These are phyloP conservation scores for Centaurea solstitialis DNA, from an alignment of 129 eudicot genomes.

Conservation along the genomic window DNA sequence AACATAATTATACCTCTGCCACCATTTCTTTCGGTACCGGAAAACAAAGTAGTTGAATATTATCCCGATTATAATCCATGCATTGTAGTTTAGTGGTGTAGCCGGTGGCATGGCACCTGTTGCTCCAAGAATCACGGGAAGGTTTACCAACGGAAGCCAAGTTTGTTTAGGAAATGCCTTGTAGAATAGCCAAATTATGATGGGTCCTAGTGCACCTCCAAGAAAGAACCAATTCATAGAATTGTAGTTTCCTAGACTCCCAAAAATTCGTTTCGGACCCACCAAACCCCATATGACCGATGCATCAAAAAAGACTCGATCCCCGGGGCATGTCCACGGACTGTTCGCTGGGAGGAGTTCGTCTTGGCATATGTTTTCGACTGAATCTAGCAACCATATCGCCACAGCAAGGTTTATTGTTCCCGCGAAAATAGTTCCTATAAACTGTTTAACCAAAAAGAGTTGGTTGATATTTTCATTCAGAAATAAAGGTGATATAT, in stretches of 20 bases:
- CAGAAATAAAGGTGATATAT: neutral
- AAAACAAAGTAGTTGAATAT: slow-evolving; percentile 82
- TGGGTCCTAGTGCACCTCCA: slow-evolving; percentile 77
- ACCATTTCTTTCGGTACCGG: slow-evolving; percentile 81
- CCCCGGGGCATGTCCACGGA: slow-evolving; percentile 97
- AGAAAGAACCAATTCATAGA: slow-evolving; percentile 93
- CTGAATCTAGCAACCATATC: slow-evolving; percentile 75
- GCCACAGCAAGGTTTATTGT: slow-evolving; percentile 78
- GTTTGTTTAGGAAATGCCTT: slow-evolving; percentile 79
- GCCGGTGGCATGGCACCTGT: slow-evolving; percentile 87
- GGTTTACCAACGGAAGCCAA: slow-evolving; percentile 85
- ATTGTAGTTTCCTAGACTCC: slow-evolving; percentile 72
- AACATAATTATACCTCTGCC: slow-evolving; percentile 88
- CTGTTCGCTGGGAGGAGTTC: slow-evolving; percentile 81
- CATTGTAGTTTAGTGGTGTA: slow-evolving; percentile 71
- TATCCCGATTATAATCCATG: slow-evolving; percentile 76
- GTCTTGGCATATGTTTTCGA: slow-evolving; percentile 79
- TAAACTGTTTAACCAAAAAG: slow-evolving; percentile 35
- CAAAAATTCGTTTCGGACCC: slow-evolving; percentile 87
- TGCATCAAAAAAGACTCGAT: slow-evolving; percentile 88
- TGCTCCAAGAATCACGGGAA: slow-evolving; percentile 85
- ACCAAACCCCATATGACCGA: slow-evolving; percentile 97
- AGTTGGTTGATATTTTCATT: neutral
- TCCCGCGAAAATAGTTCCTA: slow-evolving; percentile 87
- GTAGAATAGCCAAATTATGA: slow-evolving; percentile 79